phyloP scores from a whole-genome alignment of 345 rosid species.

The Euphorbia tirucalli region DNA sequence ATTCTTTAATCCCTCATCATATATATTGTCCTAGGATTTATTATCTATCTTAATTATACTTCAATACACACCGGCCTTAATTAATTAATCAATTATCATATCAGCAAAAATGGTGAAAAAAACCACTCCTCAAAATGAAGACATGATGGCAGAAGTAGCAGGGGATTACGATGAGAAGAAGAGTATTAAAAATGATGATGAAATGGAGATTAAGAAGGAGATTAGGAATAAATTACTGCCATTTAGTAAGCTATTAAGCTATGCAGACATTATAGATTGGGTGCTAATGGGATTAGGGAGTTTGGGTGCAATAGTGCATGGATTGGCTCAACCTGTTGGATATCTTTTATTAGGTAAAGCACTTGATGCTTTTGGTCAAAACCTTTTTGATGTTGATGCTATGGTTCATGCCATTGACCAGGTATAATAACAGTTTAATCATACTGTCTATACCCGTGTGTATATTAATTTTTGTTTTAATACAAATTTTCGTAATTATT shows the following conservation, averaged over 20 bases:
- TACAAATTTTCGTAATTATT: background rate
- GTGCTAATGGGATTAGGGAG: slow-evolving; percentile 50
- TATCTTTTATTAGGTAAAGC: slow-evolving; percentile 61
- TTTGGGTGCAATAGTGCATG: slow-evolving; percentile 52
- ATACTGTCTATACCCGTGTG: no score
- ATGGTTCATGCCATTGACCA: slow-evolving; percentile 42
- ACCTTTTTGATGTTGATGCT: slow-evolving; percentile 23
- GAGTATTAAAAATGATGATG: background rate
- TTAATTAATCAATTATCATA: no score
- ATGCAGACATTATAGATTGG: slow-evolving; percentile 56
- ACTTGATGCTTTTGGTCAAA: slow-evolving; percentile 47
- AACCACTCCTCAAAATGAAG: background rate
- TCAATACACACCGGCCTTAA: background rate
- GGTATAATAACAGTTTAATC: slow-evolving; percentile 23
- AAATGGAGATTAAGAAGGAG: slow-evolving; percentile 4
- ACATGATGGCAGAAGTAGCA: background rate
- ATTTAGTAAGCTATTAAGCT: slow-evolving; percentile 48
- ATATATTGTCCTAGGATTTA: background rate
- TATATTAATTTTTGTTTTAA: background rate
- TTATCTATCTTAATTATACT: background rate
- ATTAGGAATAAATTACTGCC: slow-evolving; percentile 17
- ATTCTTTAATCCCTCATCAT: background rate
- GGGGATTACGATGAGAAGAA: background rate
- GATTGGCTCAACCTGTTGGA: slow-evolving; percentile 60
- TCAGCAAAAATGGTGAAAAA: background rate